Evolutionary conservation across 768 basidiomycete species (phyloP), one percentile per base, ranked within the genome.

Genomic region (Trichaptum fuscoviolaceum): DNA sequence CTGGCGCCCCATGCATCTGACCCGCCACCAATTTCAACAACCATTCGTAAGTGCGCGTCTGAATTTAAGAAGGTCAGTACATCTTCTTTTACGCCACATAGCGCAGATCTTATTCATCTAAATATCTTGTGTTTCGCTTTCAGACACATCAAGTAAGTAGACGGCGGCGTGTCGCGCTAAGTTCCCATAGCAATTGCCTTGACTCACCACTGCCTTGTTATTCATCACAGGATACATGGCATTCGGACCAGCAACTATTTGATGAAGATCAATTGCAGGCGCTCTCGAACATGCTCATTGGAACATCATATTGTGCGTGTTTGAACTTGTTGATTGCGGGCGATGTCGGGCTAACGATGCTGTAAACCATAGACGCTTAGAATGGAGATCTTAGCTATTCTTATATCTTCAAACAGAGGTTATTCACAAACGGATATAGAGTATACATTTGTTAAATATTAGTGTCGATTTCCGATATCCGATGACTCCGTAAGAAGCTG

Each of bases 241-340:
- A 92, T 72, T 92, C 90, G 72, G 94, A 96, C 76, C 92, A 95
- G 73, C 82, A 85, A 63, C 82, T 84, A 64, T 96, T 96, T 75
- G 87, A 93, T 72, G 94, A 96, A 76, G 94, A 96, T 72, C 94
- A 95, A 72, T 76, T 95, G 62, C 90, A 92, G 74, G 90, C 87
- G 70, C 83, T 96, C 70, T 92, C 92, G 26, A 88, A 89, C 52
- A 94, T 95, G 87, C 81, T 96, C 42, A 91, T 93, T 30, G 94
- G 94, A 58, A 96, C 92, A 62, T 95, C 91, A 18, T 93, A 93
- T 73, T 93, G 91, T 91, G 73, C 80, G 88, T 79, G 63, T 58
- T 12, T 57, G 64, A 9, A 62, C 65, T 35, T 62, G 59, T 65
- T 59, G 64, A 25, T 64, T 58, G 24, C 59, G 61, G 35, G 68